Evolutionary conservation across 2,329 filamentous ascomycete species (phyloP), one percentile per base, ranked within the genome.

Genomic region (Colletotrichum neosansevieriae): DNA sequence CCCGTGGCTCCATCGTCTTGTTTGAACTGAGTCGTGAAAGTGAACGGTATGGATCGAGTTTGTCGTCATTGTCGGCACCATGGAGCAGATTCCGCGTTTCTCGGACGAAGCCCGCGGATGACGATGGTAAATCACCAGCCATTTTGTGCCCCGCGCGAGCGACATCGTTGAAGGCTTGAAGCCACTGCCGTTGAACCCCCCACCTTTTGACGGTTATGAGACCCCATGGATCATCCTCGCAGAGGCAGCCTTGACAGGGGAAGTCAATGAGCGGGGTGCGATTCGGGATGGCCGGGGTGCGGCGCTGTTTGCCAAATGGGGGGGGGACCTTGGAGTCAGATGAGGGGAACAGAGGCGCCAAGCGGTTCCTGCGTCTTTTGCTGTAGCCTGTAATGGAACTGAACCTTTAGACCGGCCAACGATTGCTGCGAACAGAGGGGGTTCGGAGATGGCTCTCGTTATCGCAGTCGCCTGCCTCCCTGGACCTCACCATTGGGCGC

Each of bases 191-290:
- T 36, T 32, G 4, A 7, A 24, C 3, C 67, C 56, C 67, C 57
- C 67, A 67, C 63, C 42, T 24, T 64, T 57, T 44, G 57, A 59
- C 45, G 36, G 47, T 54, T 44, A 42, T 21, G 38, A 44, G 29
- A 40, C 17, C 36, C 49, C 63, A 67, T 53, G 63, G 63, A 58
- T 69, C 56, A 69, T 69, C 56, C 67, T 53, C 63, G 67, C 49
- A 40, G 56, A 19, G 19, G 13, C 40, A 59, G 49, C 60, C 53
- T 42, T 24, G 50, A 69, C 67, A 67, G 56, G 50, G 61, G 51
- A 36, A 51, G 17, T 15, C 32, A 21, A 51, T 29, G 51, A 45
- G 63, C 49, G 67, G 63, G 65, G 63, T 44, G 58, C 38, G 17
- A 42, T 62, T 69, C 63, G 67, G 63, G 50, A 42, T 51, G 50